Percentiles rank a stretch among this genome's conserved stretches.
These are phyloP conservation scores for Excoecaria agallocha DNA, from an alignment of 345 rosid genomes.

Conservation along the genomic window DNA sequence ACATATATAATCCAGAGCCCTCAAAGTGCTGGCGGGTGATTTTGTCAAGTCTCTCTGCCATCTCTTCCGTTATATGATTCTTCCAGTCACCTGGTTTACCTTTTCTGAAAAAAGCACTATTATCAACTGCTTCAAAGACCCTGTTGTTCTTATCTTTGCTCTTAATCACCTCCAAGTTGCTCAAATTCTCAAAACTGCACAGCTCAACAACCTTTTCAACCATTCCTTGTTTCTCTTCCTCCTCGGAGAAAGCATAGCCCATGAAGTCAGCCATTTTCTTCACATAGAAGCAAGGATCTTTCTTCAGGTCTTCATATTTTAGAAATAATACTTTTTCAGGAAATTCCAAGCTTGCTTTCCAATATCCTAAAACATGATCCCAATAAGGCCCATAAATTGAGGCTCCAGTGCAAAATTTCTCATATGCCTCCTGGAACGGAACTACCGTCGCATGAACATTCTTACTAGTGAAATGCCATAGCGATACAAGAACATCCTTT, in stretches of 20 bases:
- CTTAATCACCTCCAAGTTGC: slow-evolving; percentile 1
- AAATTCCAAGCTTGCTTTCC: too few species aligned
- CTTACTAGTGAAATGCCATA: neutral
- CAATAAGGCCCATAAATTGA: neutral
- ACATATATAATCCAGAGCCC: neutral
- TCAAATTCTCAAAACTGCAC: slow-evolving; percentile 7
- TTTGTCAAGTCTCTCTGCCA: neutral
- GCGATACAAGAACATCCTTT: neutral
- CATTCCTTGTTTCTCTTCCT: slow-evolving; percentile 4
- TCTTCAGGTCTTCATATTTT: too few species aligned
- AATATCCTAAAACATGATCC: too few species aligned
- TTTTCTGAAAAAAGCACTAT: neutral
- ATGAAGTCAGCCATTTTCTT: neutral
- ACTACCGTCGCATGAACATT: too few species aligned
- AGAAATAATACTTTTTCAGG: too few species aligned
- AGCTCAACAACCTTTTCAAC: neutral
- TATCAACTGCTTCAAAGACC: neutral
- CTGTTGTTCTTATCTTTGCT: neutral
- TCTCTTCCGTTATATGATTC: neutral
- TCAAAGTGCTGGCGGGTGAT: neutral
- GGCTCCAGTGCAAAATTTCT: neutral
- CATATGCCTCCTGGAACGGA: neutral
- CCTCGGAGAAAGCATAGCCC: neutral
- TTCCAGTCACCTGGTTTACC: neutral
- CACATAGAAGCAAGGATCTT: too few species aligned